A percentile compares a stretch with the other conserved stretches of the same genome.
phyloP scores from a whole-genome alignment of 805 yeast species.

The Ogataea methanolica region DNA sequence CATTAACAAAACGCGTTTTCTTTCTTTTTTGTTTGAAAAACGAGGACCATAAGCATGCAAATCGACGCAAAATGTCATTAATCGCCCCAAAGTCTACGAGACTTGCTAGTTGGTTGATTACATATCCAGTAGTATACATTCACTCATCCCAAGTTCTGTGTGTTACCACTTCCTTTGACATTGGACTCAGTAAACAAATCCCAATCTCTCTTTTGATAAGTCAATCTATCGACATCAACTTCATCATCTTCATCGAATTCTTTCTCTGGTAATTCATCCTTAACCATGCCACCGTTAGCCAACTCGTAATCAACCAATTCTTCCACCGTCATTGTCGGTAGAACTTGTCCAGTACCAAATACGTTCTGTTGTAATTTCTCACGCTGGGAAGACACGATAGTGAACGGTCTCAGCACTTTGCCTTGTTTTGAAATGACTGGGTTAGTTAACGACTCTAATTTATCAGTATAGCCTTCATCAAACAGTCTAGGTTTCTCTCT shows the following conservation, averaged over 20 bases:
- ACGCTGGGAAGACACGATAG: constrained; percentile 51
- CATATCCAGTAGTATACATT: neutral
- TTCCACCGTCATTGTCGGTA: constrained; percentile 94
- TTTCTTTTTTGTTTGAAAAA: neutral
- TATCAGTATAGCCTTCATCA: constrained; percentile 57
- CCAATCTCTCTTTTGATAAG: constrained; percentile 81
- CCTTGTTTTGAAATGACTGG: constrained; percentile 69
- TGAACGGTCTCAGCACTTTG: constrained; percentile 78
- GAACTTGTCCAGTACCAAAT: constrained; percentile 84
- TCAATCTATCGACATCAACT: constrained; percentile 55
- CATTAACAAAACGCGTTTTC: neutral
- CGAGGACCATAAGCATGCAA: neutral
- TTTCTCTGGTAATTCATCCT: constrained; percentile 37
- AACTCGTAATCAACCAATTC: constrained; percentile 85
- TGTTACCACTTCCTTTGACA: constrained; percentile 88
- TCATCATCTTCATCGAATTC: constrained; percentile 60
- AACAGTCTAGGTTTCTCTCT: constrained; percentile 12
- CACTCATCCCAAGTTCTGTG: constrained; percentile 52
- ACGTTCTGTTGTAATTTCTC: constrained; percentile 61
- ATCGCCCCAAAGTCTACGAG: too few species aligned
- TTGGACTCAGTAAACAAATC: constrained; percentile 88
- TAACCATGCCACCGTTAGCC: constrained; percentile 75
- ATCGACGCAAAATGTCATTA: neutral
- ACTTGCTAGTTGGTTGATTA: neutral
- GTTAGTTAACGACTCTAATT: constrained; percentile 44